Evolutionary conservation across 768 basidiomycete species (phyloP).

Genomic region (Boletellus ananas): DNA sequence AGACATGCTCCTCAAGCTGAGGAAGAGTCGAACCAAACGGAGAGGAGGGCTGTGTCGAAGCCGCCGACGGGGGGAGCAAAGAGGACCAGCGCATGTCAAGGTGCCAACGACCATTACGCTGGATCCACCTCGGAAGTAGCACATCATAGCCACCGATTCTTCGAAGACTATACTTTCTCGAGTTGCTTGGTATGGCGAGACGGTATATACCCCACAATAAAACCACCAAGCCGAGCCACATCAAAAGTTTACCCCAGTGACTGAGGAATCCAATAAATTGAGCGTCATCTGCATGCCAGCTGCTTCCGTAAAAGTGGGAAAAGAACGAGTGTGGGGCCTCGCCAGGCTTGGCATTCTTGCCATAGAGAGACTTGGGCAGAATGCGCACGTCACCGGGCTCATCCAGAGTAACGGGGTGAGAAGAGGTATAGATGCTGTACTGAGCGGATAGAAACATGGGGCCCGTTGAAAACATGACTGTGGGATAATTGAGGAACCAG

Average conservation of each 20-base stretch:
- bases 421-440: conserved; percentile 80
- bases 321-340: conserved; percentile 93
- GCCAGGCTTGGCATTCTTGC: conserved; percentile 83
- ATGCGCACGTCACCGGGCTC: conserved; percentile 77
- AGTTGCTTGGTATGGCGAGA: conserved; percentile 50
- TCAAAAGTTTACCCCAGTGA: conserved; percentile 80
- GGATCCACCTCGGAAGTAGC: conserved; percentile 68
- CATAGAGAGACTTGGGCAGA: conserved; percentile 94
- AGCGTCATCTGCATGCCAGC: conserved; percentile 98
- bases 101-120: conserved; percentile 69
- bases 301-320: conserved; percentile 95
- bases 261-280: conserved; percentile 94
- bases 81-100: conserved; percentile 61
- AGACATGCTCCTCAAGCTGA: conserved; percentile 47
- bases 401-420: conserved; percentile 52
- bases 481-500: conserved; percentile 96
- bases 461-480: conserved; percentile 99
- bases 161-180: conserved; percentile 56
- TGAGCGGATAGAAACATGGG: conserved; percentile 98
- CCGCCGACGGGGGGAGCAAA: conserved; percentile 40
- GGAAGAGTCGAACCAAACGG: conserved; percentile 48
- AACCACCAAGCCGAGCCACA: conserved; percentile 78
- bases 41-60: conserved; percentile 41
- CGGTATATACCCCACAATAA: conserved; percentile 67
- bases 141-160: conserved; percentile 75